Base-by-base conservation (phyloP, 2,329 filamentous ascomycete genomes). In the Epichloe gansuensis region DNA sequence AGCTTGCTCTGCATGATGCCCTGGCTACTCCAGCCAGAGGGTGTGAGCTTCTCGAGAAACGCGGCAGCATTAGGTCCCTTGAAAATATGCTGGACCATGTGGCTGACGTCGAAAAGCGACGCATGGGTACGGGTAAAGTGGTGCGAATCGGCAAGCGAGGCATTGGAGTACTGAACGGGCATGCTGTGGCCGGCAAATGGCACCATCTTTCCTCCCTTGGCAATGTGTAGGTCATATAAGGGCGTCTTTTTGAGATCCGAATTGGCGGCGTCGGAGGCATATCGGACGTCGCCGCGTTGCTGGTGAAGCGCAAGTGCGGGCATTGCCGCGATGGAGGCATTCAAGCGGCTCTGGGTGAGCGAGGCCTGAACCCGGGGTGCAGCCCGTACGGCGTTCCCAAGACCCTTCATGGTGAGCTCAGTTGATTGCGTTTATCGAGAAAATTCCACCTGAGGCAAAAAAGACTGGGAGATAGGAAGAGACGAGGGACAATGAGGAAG, bases 71-170 rank as follows among this genome's bases (percentile, higher is more conserved):
- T 86, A 6, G 88, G 81, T 0, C 93, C 93, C 49, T 80, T 80
- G 65, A 98, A 82, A 58, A 83, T 78, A 68, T 95, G 89, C 72
- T 95, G 90, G 56, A 85, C 89, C 91, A 97, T 97, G 72, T 97
- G 93, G 66, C 85, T 85, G 51, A 97, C 93, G 68, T 98, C 93
- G 64, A 98, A 98, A 57, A 98, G 73, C 57, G 89, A 95, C 53
- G 88, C 86, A 68, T 90, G 86, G 60, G 82, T 77, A 51, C 93
- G 82, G 15, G 93, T 97, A 77, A 91, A 96, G 61, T 82, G 77
- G 74, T 97, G 93, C 50, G 89, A 95, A 55, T 89, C 87, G 59
- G 80, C 77, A 57, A 96, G 85, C 59, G 85, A 84, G 58, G 87
- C 76, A 58, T 82, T 79, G 36, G 76, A 70, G 73, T 97, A 98